Evolutionary conservation across 495 filamentous ascomycete genomes (phyloP), one percentile per base, ranked within the genome.

Genomic region (Lasiosphaeria ovina): DNA sequence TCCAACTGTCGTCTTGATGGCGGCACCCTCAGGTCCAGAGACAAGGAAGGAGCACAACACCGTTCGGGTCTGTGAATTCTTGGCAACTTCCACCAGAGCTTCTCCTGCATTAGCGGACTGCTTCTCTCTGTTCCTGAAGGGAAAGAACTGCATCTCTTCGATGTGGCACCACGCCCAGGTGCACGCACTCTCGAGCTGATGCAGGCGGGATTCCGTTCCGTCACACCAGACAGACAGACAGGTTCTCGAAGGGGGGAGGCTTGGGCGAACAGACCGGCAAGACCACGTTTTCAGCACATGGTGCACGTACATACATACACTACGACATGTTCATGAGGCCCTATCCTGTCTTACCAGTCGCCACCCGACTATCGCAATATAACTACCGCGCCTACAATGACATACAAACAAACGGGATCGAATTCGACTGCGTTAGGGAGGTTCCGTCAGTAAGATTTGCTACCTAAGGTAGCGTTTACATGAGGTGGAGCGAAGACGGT

Each of bases 31-130:
- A 24, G 24, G 24, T 24, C 24, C 24, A 24, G 24, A 24, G 24
- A 24, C 24, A 24, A 24, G 1, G 24, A 24, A 24, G 24, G 24
- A 24, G 24, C 24, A 24, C 24, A 24, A 24, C 24, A 24, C 24
- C 24, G 24, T 24, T 24, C 24, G 24, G 24, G 24, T 24, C 24
- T 24, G 24, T 24, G 24, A 24, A 24, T 24, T 24, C 24, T 24
- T 24, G 24, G 24, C 24, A 24, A 24, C 24, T 24, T 24, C 24
- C 24, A 24, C 24, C 59, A 55, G 58, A 56, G 63, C 66, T 66
- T 63, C 63, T 63, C 63, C 54, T 66, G 66, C 68, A 69, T 69
- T 71, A 67, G 63, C 54, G 60, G 62, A 55, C 42, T 33, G 52
- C 50, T 35, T n/a, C 34, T 24, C 11, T 60, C 38, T 48, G 55